These are phyloP conservation scores for Thelephora ganbajun DNA, from an alignment of 768 basidiomycete genomes.

Conservation along the genomic window DNA sequence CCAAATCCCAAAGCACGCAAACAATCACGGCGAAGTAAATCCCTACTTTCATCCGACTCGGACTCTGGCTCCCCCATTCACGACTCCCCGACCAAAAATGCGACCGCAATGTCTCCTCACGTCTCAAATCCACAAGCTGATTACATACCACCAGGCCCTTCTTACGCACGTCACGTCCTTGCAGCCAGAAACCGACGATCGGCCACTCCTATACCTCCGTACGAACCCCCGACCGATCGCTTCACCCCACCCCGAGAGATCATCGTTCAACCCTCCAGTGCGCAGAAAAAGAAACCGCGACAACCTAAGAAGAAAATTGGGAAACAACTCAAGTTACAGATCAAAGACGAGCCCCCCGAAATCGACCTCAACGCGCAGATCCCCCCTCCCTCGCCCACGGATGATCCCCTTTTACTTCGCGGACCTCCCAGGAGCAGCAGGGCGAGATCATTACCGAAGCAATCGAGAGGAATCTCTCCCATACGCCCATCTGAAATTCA, in stretches of 20 bases:
- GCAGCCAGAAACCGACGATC: conserved; percentile 23
- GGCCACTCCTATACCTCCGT: conserved; percentile 39
- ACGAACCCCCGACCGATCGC: conserved; percentile 54
- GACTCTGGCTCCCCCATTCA: conserved; percentile 6
- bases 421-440: conserved; percentile 19
- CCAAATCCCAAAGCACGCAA: conserved; percentile 56
- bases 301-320: conserved; percentile 12
- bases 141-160: conserved; percentile 25
- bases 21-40: conserved; percentile 13
- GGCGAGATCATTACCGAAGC: conserved; percentile 2
- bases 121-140: conserved; percentile 35
- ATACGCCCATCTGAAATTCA: conserved; percentile 9
- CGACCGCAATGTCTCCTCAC: conserved; percentile 25
- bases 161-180: conserved; percentile 12
- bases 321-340: conserved; percentile 13
- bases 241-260: conserved; percentile 63
- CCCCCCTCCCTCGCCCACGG: conserved; percentile 61
- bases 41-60: too few species aligned
- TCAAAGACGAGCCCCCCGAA: conserved; percentile 55
- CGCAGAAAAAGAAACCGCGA: conserved; percentile 21
- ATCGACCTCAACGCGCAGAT: conserved; percentile 43
- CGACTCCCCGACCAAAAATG: conserved; percentile 15
- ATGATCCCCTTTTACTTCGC: conserved; percentile 58
- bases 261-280: conserved; percentile 27
- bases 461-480: conserved; percentile 12